Evolutionary conservation across 495 filamentous ascomycete species (phyloP).

Genomic region (Penicillium diatomitis): DNA sequence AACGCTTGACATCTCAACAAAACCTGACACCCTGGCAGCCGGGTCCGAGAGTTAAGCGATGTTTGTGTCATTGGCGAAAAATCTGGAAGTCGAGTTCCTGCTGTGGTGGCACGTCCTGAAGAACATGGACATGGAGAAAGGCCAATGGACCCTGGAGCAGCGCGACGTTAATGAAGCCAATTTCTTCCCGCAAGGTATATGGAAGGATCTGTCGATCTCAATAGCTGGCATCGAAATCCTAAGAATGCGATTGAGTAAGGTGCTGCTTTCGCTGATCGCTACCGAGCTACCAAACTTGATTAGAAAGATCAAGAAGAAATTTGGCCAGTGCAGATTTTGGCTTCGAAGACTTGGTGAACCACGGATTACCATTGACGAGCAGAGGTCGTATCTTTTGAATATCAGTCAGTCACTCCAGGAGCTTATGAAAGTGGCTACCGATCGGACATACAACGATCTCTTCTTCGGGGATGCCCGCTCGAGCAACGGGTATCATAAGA

Average conservation of each 20-base stretch:
- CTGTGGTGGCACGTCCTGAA: constrained; percentile 44
- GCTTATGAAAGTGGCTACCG: constrained; percentile 40
- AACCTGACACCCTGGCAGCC: constrained; percentile 33
- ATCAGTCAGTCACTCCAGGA: constrained; percentile 42
- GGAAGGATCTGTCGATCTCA: constrained; percentile 26
- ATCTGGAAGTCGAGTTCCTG: constrained; percentile 35
- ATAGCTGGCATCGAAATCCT: constrained; percentile 42
- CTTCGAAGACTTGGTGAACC: constrained; percentile 38
- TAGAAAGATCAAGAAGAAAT: constrained; percentile 40
- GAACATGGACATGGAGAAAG: constrained; percentile 37
- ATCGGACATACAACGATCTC: constrained; percentile 46
- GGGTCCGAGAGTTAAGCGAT: constrained; percentile 32
- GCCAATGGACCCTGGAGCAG: constrained; percentile 21
- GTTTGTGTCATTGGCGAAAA: constrained; percentile 42
- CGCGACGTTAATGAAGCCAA: constrained; percentile 28
- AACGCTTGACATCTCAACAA: constrained; percentile 42
- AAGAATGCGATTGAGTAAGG: constrained; percentile 41
- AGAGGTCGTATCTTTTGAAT: constrained; percentile 43
- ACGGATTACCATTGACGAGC: constrained; percentile 38
- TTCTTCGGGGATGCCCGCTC: constrained; percentile 41
- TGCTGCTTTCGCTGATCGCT: constrained; percentile 49
- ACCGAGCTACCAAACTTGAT: constrained; percentile 50
- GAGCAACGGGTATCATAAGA: background rate
- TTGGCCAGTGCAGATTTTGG: background rate
- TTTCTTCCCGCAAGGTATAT: constrained; percentile 42